Base-by-base conservation (phyloP, 352 stramenopile genomes). In the Blastocystis sp. region DNA sequence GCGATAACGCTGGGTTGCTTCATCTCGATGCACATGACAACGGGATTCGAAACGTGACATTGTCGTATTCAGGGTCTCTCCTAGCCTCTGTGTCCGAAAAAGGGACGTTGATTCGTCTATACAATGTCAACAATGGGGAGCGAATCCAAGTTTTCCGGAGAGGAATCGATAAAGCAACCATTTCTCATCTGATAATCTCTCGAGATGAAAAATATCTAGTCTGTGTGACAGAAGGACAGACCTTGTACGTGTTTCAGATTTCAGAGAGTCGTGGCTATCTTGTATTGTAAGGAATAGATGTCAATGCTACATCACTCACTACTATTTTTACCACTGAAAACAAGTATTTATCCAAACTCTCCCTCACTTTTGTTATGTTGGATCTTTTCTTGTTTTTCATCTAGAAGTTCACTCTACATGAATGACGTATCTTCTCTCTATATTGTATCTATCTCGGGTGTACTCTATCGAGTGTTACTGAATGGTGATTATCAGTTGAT, bases 151-250 rank as follows among this genome's bases (percentile, higher is more conserved):
- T 66, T 5, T 65, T 85, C 30, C 73, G 73, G 53, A 13, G 73
- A 68, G 73, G 73, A 0, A 43, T 69, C n/a, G 73, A 85, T n/a
- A 85, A 85, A 34, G 43, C 50, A 2, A 34, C 1, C 5, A 16
- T 85, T 24, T 47, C 50, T 66, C 73, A 85, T 16, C 9, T 18
- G 18, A 66, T 50, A 13, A 45, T 85, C 8, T 85, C 73, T 2
- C 26, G 50, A 24, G 73, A 85, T 45, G 45, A 85, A 26, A 85
- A 85, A 34, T 85, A 85, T 45, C 2, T 85, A 30, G 16, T 85
- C 0, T 85, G 73, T 45, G 54, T 66, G 3, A 85, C 11, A 16
- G 73, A 85, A 16, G 8, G 34, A 34, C n/a, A 59, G 30, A 41
- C 18, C 8, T 43, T 85, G 2, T 55, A 53, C 16, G 4, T 85